Base-by-base conservation (phyloP, 139 green algal genomes). In the Haematococcus sp. region DNA sequence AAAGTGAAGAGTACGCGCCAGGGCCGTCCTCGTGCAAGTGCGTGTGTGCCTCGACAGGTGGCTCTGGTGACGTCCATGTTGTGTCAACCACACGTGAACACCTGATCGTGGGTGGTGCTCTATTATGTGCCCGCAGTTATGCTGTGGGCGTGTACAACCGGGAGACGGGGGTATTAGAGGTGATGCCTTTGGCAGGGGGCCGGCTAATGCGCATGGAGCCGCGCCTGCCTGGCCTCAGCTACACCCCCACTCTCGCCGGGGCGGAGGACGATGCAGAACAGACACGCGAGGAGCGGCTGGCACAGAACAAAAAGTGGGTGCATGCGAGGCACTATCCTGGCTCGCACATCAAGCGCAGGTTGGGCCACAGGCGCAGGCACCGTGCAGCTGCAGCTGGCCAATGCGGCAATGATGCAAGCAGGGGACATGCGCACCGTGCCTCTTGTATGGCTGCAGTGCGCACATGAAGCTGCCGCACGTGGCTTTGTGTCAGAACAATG, bases 141-240 rank as follows among this genome's bases (percentile, higher is more conserved):
- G 73, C 52, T 22, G n/a, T 78, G 17, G 73, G 63, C 9, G 73
- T 78, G 63, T 59, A 61, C n/a, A 51, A 78, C 33, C 68, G 55
- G 73, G 20, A 49, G 17, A 73, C 46, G 4, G 73, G 73, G 1
- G 34, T 65, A 27, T 33, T 78, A 51, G 27, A 58, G 49, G 30
- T 78, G 49, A 49, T 73, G 17, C 73, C 73, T 1, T 1, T 78
- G 25, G 9, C 58, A 13, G 63, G 61, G 49, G 49, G 46, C 3
- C 40, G 61, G 33, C 44, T 78, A 28, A 22, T 72, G 32, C 73
- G 73, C 63, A 78, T 78, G 73, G 73, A 78, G 73, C 60, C 73
- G 4, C 20, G 73, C 16, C 25, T 78, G 52, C 73, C 54, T 22
- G 73, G 73, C 25, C 55, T 78, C 5, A 28, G 59, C 15, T 75